phyloP scores from a whole-genome alignment of 257 asterid species.

The Prunella vulgaris region DNA sequence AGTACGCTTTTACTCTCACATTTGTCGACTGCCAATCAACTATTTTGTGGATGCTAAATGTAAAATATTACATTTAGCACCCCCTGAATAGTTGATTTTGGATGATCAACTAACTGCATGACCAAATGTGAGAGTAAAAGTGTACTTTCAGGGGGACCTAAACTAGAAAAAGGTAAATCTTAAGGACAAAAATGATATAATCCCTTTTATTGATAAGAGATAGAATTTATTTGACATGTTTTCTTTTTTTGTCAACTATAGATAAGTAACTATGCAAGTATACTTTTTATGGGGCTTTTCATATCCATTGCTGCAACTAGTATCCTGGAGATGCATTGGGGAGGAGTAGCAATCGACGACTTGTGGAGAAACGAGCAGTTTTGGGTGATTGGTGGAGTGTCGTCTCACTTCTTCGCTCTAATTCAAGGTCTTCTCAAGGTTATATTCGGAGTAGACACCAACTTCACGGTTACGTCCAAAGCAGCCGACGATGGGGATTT shows the following conservation, averaged over 20 bases:
- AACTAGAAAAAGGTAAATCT: background rate
- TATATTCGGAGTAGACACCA: conserved; percentile 80
- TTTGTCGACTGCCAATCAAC: background rate
- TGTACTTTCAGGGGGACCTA: background rate
- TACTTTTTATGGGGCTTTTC: conserved; percentile 73
- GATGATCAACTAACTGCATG: background rate
- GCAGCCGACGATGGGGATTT: conserved; percentile 93
- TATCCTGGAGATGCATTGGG: conserved; percentile 92
- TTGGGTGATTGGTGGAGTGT: conserved; percentile 96
- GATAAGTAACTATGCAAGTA: conserved; percentile 93
- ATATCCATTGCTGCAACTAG: conserved; percentile 80
- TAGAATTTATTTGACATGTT: background rate
- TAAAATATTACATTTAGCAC: background rate
- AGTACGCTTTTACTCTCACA: no score
- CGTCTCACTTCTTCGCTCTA: conserved; percentile 85
- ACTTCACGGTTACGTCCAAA: conserved; percentile 93
- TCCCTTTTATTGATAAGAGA: background rate
- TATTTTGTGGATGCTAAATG: no score
- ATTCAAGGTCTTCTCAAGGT: conserved; percentile 95
- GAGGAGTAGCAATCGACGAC: conserved; percentile 80
- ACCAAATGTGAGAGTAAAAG: background rate
- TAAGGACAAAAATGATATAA: background rate
- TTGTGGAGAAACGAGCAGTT: conserved; percentile 99
- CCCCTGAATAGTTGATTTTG: background rate
- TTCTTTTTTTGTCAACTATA: conserved; percentile 25